Evolutionary conservation across 345 rosid genomes (phyloP).

Genomic region (Eucalyptus sp.): DNA sequence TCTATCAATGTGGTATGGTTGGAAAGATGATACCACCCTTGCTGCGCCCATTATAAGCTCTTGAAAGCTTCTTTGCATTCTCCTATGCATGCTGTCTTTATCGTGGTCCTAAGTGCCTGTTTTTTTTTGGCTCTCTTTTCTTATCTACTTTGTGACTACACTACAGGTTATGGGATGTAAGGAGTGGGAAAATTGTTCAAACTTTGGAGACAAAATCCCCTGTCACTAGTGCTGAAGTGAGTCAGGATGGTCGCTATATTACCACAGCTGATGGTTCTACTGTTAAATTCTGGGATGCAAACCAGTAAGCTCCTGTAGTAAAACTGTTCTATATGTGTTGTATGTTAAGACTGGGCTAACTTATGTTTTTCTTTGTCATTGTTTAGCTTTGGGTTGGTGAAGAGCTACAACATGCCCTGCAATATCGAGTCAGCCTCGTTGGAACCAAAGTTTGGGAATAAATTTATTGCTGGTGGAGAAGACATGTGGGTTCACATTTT

Average conservation of each 20-base stretch:
- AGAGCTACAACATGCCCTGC: slow-evolving; percentile 91
- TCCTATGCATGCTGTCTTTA: neutral
- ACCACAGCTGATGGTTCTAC: slow-evolving; percentile 91
- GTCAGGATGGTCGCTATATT: slow-evolving; percentile 88
- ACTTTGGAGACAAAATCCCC: slow-evolving; percentile 79
- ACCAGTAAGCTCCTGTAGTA: slow-evolving; percentile 49
- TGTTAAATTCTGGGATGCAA: slow-evolving; percentile 97
- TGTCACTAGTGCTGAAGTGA: slow-evolving; percentile 92
- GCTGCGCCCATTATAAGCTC: neutral
- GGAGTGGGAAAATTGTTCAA: slow-evolving; percentile 77
- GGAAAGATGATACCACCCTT: neutral
- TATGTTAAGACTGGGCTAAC: neutral
- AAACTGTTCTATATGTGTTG: neutral
- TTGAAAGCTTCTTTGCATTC: neutral
- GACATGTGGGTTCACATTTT: slow-evolving; percentile 79
- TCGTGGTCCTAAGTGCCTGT: no score
- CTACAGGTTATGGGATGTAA: slow-evolving; percentile 77
- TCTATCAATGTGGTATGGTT: neutral
- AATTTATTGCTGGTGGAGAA: slow-evolving; percentile 87
- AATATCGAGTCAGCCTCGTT: slow-evolving; percentile 58
- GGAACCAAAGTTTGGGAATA: slow-evolving; percentile 74
- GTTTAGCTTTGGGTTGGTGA: slow-evolving; percentile 74
- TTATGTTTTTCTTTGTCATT: neutral
- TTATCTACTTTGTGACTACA: neutral
- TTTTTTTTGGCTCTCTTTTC: neutral